Evolutionary conservation across 805 yeast species (phyloP), one percentile per base, ranked within the genome.

Genomic region (Teunomyces panamensis): DNA sequence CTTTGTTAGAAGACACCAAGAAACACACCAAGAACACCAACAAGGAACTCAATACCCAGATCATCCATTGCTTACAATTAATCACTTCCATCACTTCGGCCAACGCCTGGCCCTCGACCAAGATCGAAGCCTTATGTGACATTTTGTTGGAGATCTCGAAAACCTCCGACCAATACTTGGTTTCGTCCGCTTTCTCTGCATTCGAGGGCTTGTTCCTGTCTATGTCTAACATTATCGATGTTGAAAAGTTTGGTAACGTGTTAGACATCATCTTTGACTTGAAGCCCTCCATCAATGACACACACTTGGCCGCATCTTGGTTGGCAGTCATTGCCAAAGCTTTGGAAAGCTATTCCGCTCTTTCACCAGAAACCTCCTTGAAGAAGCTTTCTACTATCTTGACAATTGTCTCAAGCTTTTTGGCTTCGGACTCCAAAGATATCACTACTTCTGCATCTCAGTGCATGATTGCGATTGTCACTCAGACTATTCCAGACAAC

Each of bases 261-360:
- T 69, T 89, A 49, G 81, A 85, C 56, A 79, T 87, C 39, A 81
- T 94, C 39, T 79, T 88, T 56, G 87, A 86, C 51, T 74, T 91
- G 60, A 84, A 83, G 55, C 99, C 99, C 4, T 77, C 96, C 1
- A 63, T 79, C 17, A 86, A 84, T 56, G 98, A 94, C 61, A 75
- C 85, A 28, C 91, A 89, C 63, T 76, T 94, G 55, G 89, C 92
- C 2, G 96, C 96, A 10, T 80, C 97, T 9, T 94, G 99, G 99
- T 77, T 90, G 36, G 96, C 97, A 1, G 96, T 91, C 16, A 79
- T 92, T 39, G 94, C 97, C 7, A 90, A 89, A 59, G 96, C 92
- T 42, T 78, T 70, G 50, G 74, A 68, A 57, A 59, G 69, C 43
- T 73, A 62, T 55, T 60, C 73, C 26, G 44, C 48, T 27, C 62